phyloP scores from a whole-genome alignment of 352 stramenopile genomes.

The Pythium utonaiense region DNA sequence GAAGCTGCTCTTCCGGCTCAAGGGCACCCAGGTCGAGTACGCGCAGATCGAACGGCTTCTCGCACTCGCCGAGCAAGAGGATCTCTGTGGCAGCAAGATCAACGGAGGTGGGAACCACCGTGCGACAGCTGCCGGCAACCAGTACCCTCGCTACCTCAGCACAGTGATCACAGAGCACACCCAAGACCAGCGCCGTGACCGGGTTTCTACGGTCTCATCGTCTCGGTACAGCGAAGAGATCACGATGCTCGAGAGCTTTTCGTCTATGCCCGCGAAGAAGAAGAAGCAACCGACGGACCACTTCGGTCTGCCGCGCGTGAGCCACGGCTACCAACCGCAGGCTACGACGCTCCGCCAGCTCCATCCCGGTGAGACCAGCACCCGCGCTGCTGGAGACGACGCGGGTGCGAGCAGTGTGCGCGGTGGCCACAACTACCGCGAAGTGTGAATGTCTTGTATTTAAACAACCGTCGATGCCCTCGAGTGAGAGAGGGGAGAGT shows the following conservation, averaged over 20 bases:
- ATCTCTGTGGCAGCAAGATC: background rate
- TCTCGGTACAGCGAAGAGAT: slow-evolving; percentile 10
- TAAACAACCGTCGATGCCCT: background rate
- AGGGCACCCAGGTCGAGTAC: slow-evolving; percentile 18
- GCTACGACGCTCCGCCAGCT: background rate
- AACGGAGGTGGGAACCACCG: background rate
- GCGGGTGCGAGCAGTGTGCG: background rate
- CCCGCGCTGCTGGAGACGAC: background rate
- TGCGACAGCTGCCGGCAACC: background rate
- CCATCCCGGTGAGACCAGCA: background rate
- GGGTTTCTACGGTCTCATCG: background rate
- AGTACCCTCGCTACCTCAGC: slow-evolving; percentile 5
- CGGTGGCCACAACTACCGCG: background rate
- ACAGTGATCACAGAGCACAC: slow-evolving; percentile 9
- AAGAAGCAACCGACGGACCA: background rate
- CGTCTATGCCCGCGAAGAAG: background rate
- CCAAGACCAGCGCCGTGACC: slow-evolving; percentile 2
- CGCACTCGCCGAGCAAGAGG: slow-evolving; percentile 6
- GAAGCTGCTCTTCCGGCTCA: slow-evolving; percentile 19
- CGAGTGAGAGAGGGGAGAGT: background rate
- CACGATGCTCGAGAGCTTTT: slow-evolving; percentile 11
- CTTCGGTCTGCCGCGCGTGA: slow-evolving; percentile 2
- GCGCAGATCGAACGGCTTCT: slow-evolving; percentile 14
- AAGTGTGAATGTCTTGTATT: background rate
- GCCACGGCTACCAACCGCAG: background rate